phyloP scores from a whole-genome alignment of 1,284 basidiomycete species.

The Pisolithus thermaeus region DNA sequence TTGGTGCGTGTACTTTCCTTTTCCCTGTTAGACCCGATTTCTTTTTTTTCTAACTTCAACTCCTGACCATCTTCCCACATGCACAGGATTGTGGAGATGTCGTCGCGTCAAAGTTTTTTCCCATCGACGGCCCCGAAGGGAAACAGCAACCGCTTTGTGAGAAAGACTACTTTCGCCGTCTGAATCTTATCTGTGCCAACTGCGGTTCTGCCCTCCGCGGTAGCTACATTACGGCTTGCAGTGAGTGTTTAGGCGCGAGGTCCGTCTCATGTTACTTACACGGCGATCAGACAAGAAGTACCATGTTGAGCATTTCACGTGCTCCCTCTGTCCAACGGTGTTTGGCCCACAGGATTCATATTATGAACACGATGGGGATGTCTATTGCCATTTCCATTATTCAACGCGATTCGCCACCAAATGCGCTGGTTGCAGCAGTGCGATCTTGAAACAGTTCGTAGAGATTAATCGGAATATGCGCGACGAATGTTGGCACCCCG shows the following conservation, averaged over 20 bases:
- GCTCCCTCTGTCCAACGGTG: conserved; percentile 91
- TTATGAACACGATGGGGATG: conserved; percentile 95
- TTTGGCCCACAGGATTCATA: conserved; percentile 99
- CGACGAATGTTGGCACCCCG: conserved; percentile 99
- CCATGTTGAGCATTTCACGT: conserved; percentile 99
- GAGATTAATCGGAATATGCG: conserved; percentile 98
- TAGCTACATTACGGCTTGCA: conserved; percentile 99
- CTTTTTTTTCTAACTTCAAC: not conserved
- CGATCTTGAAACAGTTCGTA: conserved; percentile 99
- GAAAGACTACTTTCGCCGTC: conserved; percentile 93
- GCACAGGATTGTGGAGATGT: conserved; percentile 90
- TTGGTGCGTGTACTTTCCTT: conserved; percentile 51
- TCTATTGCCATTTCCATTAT: conserved; percentile 98
- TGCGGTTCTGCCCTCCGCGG: conserved; percentile 92
- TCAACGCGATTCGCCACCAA: conserved; percentile 98
- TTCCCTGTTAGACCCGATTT: not conserved
- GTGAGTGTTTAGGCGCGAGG: conserved; percentile 47
- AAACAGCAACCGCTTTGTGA: conserved; percentile 94
- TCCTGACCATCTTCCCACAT: conserved; percentile 3
- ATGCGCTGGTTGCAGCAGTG: conserved; percentile 95
- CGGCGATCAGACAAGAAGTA: conserved; percentile 83
- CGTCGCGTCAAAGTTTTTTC: conserved; percentile 98
- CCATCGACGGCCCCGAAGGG: conserved; percentile 83
- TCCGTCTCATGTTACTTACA: conserved; percentile 10
- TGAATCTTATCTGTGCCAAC: conserved; percentile 96